Evolutionary conservation across 345 rosid species (phyloP), one percentile per base, ranked within the genome.

Genomic region (Kernera saxatilis): DNA sequence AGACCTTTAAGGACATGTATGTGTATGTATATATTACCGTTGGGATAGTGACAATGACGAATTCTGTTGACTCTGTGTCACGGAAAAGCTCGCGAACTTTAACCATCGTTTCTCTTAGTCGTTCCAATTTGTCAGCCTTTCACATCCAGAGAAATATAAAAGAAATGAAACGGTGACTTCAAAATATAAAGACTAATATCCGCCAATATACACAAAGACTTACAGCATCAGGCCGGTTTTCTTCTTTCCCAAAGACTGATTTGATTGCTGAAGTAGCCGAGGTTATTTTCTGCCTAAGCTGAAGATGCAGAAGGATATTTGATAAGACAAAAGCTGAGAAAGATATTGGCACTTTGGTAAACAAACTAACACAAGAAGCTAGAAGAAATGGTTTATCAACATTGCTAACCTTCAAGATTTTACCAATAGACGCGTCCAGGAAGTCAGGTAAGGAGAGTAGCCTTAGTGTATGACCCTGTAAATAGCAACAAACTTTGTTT

Each of bases 21-120:
- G 18, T 3, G 41, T 69, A 19, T 3, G 41, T 69, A 19, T 25
- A 41, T 5, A 70, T 75, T 87, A 94, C 97, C 81, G 96, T 85
- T 23, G 99, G 99, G 67, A 91, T 94, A 63, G 99, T 94, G 29
- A 94, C 96, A 61, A 94, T 89, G 64, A 94, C 92, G 48, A 94
- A 94, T 65, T 94, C 97, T 7, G 99, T 94, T 29, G 99, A 84
- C 53, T 94, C 90, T 5, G 84, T 77, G 80, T 91, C 90, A 58
- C 88, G 96, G 25, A 94, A 94, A 69, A 94, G 99, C 56, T 94
- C 99, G 4, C 96, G 84, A 64, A 94, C 99, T 91, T 94, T 91
- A 62, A 94, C 69, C 99, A 94, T 94, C 79, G 96, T 91, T 54
- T 94, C 95, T 82, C 99, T 84, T 23, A 94, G 79, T 26, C 48